Conservation (phyloP, 1,284 basidiomycete genomes). For the Apiotrichum siamense region DNA sequence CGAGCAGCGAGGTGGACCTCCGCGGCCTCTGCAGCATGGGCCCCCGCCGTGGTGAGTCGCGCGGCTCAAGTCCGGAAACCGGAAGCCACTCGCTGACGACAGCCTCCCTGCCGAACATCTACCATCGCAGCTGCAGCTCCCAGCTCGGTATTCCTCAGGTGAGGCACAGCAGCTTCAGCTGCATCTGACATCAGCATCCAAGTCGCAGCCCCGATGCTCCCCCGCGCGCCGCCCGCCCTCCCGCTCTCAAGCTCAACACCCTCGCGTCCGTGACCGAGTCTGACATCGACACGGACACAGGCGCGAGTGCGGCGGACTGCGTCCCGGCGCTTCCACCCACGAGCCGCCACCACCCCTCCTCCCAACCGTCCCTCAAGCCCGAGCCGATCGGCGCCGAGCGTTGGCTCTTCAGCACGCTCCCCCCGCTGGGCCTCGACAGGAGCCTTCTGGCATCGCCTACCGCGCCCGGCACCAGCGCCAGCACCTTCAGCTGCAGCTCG, state of each 20-base stretch:
- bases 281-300: background rate
- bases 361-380: too few relatives aligned
- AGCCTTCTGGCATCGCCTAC: too few relatives aligned
- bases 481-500: too few relatives aligned
- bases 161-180: too few relatives aligned
- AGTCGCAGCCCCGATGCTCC: background rate
- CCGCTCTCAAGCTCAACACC: background rate
- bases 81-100: background rate
- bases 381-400: conserved; percentile 12
- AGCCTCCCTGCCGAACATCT: conserved; percentile 2
- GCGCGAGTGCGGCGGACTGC: too few relatives aligned
- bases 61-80: too few relatives aligned
- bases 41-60: conserved; percentile 5
- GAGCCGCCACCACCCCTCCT: too few relatives aligned
- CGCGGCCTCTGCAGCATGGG: background rate
- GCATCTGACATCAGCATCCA: background rate
- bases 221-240: too few relatives aligned
- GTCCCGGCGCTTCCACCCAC: too few relatives aligned
- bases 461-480: too few relatives aligned
- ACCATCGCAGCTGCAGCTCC: background rate
- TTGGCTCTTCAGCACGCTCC: background rate
- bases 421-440: too few relatives aligned
- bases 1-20: background rate
- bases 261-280: conserved; percentile 5
- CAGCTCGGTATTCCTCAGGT: too few relatives aligned